Base-by-base conservation (phyloP, 768 basidiomycete species). In the Lactifluus subvellereus region DNA sequence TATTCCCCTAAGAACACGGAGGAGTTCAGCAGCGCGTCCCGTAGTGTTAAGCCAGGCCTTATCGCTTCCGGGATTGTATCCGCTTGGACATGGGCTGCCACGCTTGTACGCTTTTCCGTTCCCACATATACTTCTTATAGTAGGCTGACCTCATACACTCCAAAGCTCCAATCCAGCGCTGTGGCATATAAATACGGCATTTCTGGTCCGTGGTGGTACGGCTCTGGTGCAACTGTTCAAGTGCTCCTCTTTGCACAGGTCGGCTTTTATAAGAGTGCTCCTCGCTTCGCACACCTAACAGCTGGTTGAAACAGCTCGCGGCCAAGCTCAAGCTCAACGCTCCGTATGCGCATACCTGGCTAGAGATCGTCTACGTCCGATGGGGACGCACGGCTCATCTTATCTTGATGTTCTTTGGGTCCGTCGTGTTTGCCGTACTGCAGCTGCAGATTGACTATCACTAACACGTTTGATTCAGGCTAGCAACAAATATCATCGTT, bases 291-390 rank as follows among this genome's bases (percentile, higher is more conserved):
- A 18, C 22, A 60, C 47, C 50, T 60, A 32, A 62, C 14, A 10
- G 22, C 38, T 30, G 56, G 45, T 27, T 22, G 16, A 27, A 49
- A 4, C 74, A 91, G 84, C 79, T 95, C 50, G 91, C 94, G 0
- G 90, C 92, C 18, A 97, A 96, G 71, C 81, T 96, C 62, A 97
- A 98, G 74, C 75, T 91, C 22, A 91, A 97, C 64, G 94, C 95
- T 1, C 92, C 94, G 0, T 86, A 87, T 63, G 87, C 88, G 0
- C 88, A 91, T 60, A 95, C 91, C 18, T 97, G 87, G 85, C 80
- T 94, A 20, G 92, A 97, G 72, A 93, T 97, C 67, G 84, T 95
- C 57, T 83, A 81, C 2, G 80, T 77, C 1, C 80, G 90, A 11
- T 98, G 93, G 90, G 95, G 94, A 0, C 83, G 73, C 6, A 65